Conservation (phyloP, 306 rosid genomes). For the Casuarina cunninghamiana region DNA sequence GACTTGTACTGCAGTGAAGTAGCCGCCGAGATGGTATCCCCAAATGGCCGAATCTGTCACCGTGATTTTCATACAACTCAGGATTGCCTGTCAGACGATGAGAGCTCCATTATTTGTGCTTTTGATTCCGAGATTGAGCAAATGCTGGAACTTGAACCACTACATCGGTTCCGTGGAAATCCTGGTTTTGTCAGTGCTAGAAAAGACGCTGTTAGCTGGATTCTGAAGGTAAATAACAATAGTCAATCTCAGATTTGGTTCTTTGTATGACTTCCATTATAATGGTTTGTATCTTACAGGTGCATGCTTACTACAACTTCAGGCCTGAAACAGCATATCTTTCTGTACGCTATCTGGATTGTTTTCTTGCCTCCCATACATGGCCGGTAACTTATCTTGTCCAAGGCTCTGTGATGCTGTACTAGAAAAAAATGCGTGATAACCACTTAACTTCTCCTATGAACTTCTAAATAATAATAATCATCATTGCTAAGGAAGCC, state of each 20-base stretch:
- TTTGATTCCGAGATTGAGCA: constrained; percentile 44
- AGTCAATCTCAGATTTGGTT: background rate
- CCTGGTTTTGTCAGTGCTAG: constrained; percentile 28
- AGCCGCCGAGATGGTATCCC: constrained; percentile 26
- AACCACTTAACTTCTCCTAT: background rate
- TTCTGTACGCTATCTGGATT: constrained; percentile 32
- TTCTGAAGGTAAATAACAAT: constrained; percentile 33
- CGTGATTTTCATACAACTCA: constrained; percentile 2
- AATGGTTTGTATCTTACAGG: constrained; percentile 30
- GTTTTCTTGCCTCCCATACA: constrained; percentile 9
- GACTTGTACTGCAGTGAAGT: constrained; percentile 40
- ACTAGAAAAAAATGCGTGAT: too few species aligned
- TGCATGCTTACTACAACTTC: constrained; percentile 39
- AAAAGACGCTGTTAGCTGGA: constrained; percentile 44
- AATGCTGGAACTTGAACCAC: constrained; percentile 17
- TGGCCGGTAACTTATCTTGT: constrained; percentile 19
- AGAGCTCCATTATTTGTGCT: constrained; percentile 20
- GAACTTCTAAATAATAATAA: background rate
- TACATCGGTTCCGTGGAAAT: constrained; percentile 16
- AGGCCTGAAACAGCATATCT: constrained; percentile 49
- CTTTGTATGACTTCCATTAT: background rate
- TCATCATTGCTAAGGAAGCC: background rate
- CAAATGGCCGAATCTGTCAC: constrained; percentile 22
- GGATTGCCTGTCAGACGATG: constrained; percentile 24
- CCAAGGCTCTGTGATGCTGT: background rate